phyloP scores from a whole-genome alignment of 805 yeast species.

The Metschnikowia vanudenii region DNA sequence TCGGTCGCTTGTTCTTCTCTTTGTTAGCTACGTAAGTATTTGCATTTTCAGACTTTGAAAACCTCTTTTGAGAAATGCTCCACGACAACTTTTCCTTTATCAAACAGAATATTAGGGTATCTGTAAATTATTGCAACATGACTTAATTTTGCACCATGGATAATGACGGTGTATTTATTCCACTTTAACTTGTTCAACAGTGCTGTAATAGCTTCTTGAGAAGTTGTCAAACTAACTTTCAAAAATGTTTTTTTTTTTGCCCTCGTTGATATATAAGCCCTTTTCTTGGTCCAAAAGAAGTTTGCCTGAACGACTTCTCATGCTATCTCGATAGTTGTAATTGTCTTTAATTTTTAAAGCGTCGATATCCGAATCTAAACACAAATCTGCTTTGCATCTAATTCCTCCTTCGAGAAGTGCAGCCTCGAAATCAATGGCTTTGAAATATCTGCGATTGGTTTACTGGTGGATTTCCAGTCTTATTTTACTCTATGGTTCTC shows the following conservation, averaged over 20 bases:
- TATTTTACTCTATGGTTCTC: too few relatives aligned
- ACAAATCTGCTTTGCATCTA: slow-evolving; percentile 59
- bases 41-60: slow-evolving; percentile 13
- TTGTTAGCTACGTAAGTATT: too few relatives aligned
- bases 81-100: slow-evolving; percentile 69
- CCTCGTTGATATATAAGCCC: too few relatives aligned
- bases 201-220: slow-evolving; percentile 10
- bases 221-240: slow-evolving; percentile 9
- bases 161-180: slow-evolving; percentile 26
- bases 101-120: slow-evolving; percentile 46
- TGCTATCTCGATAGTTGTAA: slow-evolving; percentile 17
- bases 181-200: slow-evolving; percentile 14
- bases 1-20: too few relatives aligned
- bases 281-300: too few relatives aligned
- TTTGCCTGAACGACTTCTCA: too few relatives aligned
- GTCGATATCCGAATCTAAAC: slow-evolving; percentile 62
- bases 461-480: too few relatives aligned
- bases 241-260: too few relatives aligned
- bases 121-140: slow-evolving; percentile 85
- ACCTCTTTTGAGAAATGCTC: slow-evolving; percentile 56
- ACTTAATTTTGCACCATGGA: slow-evolving; percentile 61
- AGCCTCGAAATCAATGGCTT: slow-evolving; percentile 1
- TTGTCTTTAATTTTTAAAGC: slow-evolving; percentile 47
- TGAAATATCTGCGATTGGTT: background rate
- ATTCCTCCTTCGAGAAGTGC: slow-evolving; percentile 6